Percentiles rank a stretch among this genome's conserved stretches.
phyloP scores from a whole-genome alignment of 768 basidiomycete species.

The Russula olivacea region DNA sequence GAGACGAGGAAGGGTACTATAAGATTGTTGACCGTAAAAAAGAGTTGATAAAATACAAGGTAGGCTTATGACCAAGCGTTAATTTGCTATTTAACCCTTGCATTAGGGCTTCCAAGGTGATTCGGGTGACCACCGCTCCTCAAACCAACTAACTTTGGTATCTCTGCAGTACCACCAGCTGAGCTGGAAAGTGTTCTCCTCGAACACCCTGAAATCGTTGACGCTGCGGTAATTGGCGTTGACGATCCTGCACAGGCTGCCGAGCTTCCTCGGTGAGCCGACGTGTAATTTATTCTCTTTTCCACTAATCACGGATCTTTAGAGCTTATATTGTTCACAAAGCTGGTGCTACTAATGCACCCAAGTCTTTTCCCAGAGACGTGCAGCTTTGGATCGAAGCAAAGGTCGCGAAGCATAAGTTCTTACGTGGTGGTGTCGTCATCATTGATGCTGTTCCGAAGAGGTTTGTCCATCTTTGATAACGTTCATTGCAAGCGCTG shows the following conservation, averaged over 20 bases:
- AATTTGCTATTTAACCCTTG: not conserved
- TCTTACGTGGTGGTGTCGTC: constrained; percentile 66
- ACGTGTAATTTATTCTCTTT: too few relatives aligned
- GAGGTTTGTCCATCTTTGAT: constrained; percentile 38
- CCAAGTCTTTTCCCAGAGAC: constrained; percentile 40
- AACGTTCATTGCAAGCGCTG: not conserved
- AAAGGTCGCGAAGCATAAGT: constrained; percentile 74
- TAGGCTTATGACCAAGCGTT: constrained; percentile 2
- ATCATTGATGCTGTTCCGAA: constrained; percentile 62
- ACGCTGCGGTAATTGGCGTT: constrained; percentile 77
- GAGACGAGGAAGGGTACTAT: constrained; percentile 66
- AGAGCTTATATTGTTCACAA: constrained; percentile 62
- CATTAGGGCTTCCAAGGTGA: constrained; percentile 68
- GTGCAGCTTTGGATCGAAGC: constrained; percentile 59
- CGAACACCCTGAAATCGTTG: constrained; percentile 68
- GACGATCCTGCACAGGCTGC: constrained; percentile 62
- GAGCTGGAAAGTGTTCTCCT: constrained; percentile 76
- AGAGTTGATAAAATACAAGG: constrained; percentile 75
- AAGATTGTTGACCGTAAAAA: constrained; percentile 70
- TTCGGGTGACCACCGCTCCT: constrained; percentile 12
- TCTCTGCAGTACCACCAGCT: constrained; percentile 68
- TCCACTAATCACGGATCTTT: not conserved
- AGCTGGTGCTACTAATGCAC: constrained; percentile 34
- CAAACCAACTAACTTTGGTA: not conserved
- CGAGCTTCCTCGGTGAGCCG: constrained; percentile 64